Percentiles rank a stretch among this genome's conserved stretches.
Conservation (phyloP, 306 rosid genomes). For the Prunus fruticosa region DNA sequence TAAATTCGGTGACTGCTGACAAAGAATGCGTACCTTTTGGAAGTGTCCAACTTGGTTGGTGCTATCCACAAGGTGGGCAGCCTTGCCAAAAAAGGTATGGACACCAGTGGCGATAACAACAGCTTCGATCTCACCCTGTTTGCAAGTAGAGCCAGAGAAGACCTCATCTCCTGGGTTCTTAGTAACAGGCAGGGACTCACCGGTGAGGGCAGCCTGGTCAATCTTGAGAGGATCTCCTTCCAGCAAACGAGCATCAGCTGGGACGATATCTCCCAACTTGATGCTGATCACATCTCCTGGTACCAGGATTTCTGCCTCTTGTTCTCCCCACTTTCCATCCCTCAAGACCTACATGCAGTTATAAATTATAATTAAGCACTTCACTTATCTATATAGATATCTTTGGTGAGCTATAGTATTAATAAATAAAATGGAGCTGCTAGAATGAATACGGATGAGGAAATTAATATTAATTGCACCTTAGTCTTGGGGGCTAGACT, state of each 20-base stretch:
- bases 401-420: neutral
- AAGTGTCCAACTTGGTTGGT: slow-evolving; percentile 97
- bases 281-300: slow-evolving; percentile 92
- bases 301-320: slow-evolving; percentile 77
- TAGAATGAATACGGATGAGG: too few species aligned
- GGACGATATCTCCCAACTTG: slow-evolving; percentile 88
- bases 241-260: slow-evolving; percentile 89
- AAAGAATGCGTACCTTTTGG: slow-evolving; percentile 53
- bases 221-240: slow-evolving; percentile 89
- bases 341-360: slow-evolving; percentile 53
- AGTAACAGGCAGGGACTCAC: slow-evolving; percentile 87
- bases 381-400: neutral
- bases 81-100: slow-evolving; percentile 91
- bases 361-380: too few species aligned
- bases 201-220: slow-evolving; percentile 90
- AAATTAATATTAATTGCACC: slow-evolving; percentile 33
- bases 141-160: slow-evolving; percentile 92
- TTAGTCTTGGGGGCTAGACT: slow-evolving; percentile 97
- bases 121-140: slow-evolving; percentile 94
- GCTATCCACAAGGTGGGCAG: slow-evolving; percentile 92
- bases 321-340: slow-evolving; percentile 78
- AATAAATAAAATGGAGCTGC: too few species aligned
- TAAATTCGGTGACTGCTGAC: too few species aligned
- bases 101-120: slow-evolving; percentile 93
- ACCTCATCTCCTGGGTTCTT: slow-evolving; percentile 70